A percentile compares a stretch with the other conserved stretches of the same genome.
Evolutionary conservation across 2,329 filamentous ascomycete genomes (phyloP).

Genomic region (Epichloe sylvatica): DNA sequence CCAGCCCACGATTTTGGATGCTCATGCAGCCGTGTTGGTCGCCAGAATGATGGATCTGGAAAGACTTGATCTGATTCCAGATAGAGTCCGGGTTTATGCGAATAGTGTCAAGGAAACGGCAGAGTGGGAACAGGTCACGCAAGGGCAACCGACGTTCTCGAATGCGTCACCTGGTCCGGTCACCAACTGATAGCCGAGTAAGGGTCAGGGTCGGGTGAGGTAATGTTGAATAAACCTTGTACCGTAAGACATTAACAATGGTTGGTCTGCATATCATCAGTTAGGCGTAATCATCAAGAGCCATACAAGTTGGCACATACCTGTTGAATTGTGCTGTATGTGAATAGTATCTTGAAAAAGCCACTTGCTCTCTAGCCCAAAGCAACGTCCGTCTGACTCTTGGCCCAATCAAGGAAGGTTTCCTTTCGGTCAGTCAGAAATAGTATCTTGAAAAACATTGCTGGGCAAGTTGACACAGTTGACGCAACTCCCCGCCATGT

Average conservation of each 20-base stretch:
- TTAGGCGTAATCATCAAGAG: too few species aligned
- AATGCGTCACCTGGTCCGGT: slow-evolving; percentile 11
- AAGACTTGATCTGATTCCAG: slow-evolving; percentile 12
- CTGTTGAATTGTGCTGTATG: too few species aligned
- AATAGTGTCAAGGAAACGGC: slow-evolving; percentile 10
- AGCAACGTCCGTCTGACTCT: too few species aligned
- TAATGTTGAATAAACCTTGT: background rate
- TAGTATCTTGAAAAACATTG: too few species aligned
- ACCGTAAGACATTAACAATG: background rate
- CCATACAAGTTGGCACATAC: too few species aligned
- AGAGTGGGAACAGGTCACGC: slow-evolving; percentile 14
- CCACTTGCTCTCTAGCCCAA: too few species aligned
- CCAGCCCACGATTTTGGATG: slow-evolving; percentile 17
- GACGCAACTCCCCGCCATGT: too few species aligned
- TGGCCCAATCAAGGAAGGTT: background rate
- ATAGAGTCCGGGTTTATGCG: slow-evolving; percentile 11
- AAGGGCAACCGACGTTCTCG: slow-evolving; percentile 15
- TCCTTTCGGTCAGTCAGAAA: background rate
- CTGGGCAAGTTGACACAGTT: too few species aligned
- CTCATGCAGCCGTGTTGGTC: slow-evolving; percentile 12
- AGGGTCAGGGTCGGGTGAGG: slow-evolving; percentile 4
- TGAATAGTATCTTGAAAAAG: too few species aligned
- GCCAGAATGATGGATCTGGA: slow-evolving; percentile 14
- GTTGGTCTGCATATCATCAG: too few species aligned
- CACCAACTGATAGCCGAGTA: slow-evolving; percentile 7